These are phyloP conservation scores for Sarocladium brachiariae DNA, from an alignment of 2,329 filamentous ascomycete genomes.

Conservation along the genomic window DNA sequence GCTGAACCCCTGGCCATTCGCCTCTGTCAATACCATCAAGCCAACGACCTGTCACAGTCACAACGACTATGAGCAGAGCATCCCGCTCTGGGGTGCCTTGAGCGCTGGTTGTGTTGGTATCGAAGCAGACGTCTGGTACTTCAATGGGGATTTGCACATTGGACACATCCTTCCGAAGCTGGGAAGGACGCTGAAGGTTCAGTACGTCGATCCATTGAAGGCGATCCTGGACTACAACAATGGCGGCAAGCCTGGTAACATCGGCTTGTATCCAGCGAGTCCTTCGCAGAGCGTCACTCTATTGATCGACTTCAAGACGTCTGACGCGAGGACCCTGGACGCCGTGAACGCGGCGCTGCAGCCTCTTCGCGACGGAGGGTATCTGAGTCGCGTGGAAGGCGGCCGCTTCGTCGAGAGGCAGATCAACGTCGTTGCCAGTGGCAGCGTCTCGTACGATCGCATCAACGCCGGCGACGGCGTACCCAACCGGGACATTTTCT, in stretches of 20 bases:
- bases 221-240: slow-evolving; percentile 15
- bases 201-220: slow-evolving; percentile 12
- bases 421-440: slow-evolving; percentile 63
- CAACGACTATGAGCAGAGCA: slow-evolving; percentile 63
- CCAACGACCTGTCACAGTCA: slow-evolving; percentile 45
- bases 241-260: slow-evolving; percentile 10
- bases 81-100: slow-evolving; percentile 57
- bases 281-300: slow-evolving; percentile 51
- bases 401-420: slow-evolving; percentile 44
- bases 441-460: slow-evolving; percentile 23
- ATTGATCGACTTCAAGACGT: slow-evolving; percentile 63
- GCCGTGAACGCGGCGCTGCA: slow-evolving; percentile 34
- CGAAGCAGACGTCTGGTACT: slow-evolving; percentile 64
- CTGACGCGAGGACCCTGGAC: slow-evolving; percentile 16
- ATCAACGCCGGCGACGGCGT: slow-evolving; percentile 12
- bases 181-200: slow-evolving; percentile 11
- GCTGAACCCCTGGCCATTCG: slow-evolving; percentile 14
- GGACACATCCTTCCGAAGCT: slow-evolving; percentile 41
- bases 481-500: slow-evolving; percentile 49
- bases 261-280: slow-evolving; percentile 50
- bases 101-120: slow-evolving; percentile 53
- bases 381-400: slow-evolving; percentile 46
- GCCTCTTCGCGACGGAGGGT: slow-evolving; percentile 52
- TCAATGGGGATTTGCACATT: slow-evolving; percentile 48
- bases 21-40: slow-evolving; percentile 13